phyloP scores from a whole-genome alignment of 2,329 filamentous ascomycete genomes.

The Alternaria tenuissima region DNA sequence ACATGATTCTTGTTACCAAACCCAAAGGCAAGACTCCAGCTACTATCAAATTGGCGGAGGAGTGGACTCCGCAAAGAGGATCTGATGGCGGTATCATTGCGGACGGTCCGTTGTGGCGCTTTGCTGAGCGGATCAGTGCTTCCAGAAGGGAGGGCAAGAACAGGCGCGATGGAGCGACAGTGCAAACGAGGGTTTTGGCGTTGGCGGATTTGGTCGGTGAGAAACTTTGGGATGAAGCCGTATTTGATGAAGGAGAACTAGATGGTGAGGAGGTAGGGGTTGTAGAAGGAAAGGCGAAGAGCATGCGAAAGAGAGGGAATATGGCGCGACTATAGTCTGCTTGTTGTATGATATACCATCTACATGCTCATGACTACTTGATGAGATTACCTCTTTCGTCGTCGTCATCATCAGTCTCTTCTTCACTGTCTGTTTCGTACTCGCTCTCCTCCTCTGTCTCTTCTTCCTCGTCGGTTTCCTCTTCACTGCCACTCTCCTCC shows the following conservation, averaged over 20 bases:
- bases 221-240: slow-evolving; percentile 67
- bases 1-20: slow-evolving; percentile 79
- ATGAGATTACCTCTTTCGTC: slow-evolving; percentile 44
- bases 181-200: slow-evolving; percentile 79
- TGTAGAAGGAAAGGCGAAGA: slow-evolving; percentile 33
- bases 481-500: slow-evolving; percentile 60
- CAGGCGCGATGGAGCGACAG: slow-evolving; percentile 88
- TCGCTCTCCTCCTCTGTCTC: slow-evolving; percentile 64
- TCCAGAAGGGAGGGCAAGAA: slow-evolving; percentile 94
- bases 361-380: slow-evolving; percentile 21
- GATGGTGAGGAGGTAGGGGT: slow-evolving; percentile 17
- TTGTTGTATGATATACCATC: not conserved
- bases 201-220: slow-evolving; percentile 78
- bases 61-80: slow-evolving; percentile 75
- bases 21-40: slow-evolving; percentile 69
- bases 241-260: slow-evolving; percentile 16
- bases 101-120: slow-evolving; percentile 85
- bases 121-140: slow-evolving; percentile 85
- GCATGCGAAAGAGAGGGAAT: slow-evolving; percentile 44
- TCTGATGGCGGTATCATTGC: slow-evolving; percentile 67
- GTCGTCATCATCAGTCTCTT: slow-evolving; percentile 12
- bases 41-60: slow-evolving; percentile 72
- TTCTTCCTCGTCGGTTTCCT: slow-evolving; percentile 58
- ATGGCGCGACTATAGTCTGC: slow-evolving; percentile 43
- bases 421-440: slow-evolving; percentile 66